phyloP scores from a whole-genome alignment of 2,329 filamentous ascomycete species.

The Aspergillus amoenus region DNA sequence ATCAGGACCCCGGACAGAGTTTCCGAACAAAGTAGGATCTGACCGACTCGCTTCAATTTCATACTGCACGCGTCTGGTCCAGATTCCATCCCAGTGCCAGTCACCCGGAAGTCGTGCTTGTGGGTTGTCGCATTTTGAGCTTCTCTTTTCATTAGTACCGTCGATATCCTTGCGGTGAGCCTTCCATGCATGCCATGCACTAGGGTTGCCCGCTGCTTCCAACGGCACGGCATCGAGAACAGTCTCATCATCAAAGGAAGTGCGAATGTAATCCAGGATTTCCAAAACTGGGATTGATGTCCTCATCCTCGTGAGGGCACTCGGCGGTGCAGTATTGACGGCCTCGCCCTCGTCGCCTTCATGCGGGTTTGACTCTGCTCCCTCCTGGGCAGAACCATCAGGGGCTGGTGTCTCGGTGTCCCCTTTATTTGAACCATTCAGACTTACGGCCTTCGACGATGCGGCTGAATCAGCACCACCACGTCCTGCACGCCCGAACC shows the following conservation, averaged over 20 bases:
- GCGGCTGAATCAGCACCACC: slow-evolving; percentile 36
- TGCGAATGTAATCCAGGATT: slow-evolving; percentile 77
- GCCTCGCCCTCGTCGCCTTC: slow-evolving; percentile 7
- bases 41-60: slow-evolving; percentile 74
- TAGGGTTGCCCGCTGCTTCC: slow-evolving; percentile 81
- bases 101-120: slow-evolving; percentile 66
- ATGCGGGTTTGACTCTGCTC: neutral
- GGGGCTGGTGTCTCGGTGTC: neutral
- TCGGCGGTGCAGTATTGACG: slow-evolving; percentile 8
- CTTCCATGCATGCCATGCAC: slow-evolving; percentile 92
- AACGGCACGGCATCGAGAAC: slow-evolving; percentile 78
- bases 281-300: slow-evolving; percentile 60
- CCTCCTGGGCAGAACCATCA: neutral
- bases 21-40: slow-evolving; percentile 76
- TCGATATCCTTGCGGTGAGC: slow-evolving; percentile 58
- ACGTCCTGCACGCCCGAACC: slow-evolving; percentile 68
- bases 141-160: slow-evolving; percentile 12
- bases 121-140: slow-evolving; percentile 47
- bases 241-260: slow-evolving; percentile 73
- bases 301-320: slow-evolving; percentile 25
- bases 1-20: slow-evolving; percentile 56
- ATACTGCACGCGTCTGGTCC: slow-evolving; percentile 83
- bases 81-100: slow-evolving; percentile 98
- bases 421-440: slow-evolving; percentile 31
- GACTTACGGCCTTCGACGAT: slow-evolving; percentile 46